These are phyloP conservation scores for baker's yeast (Saccharomyces cerevisiae) DNA, from an alignment of 805 yeast species.

Conservation along the genomic window DNA sequence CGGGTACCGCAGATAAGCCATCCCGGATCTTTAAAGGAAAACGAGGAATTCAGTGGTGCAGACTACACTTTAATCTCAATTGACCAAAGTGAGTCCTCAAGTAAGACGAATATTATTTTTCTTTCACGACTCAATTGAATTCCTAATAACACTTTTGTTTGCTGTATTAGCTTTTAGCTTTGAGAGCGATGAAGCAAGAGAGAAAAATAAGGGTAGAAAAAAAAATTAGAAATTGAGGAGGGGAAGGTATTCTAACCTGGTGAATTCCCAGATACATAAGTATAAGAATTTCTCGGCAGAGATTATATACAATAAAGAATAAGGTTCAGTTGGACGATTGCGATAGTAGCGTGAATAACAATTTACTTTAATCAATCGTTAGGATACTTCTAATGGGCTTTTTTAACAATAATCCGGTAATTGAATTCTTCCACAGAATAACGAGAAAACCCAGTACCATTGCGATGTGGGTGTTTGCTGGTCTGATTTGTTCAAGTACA, in stretches of 20 bases:
- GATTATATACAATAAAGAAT: no score
- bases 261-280: neutral
- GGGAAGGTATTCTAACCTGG: neutral
- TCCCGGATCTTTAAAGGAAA: neutral
- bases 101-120: neutral
- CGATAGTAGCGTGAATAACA: neutral
- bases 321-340: neutral
- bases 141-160: neutral
- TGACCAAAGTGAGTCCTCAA: neutral
- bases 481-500: slow-evolving; percentile 22
- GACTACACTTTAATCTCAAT: neutral
- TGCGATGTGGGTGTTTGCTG: slow-evolving; percentile 29
- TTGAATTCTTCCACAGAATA: slow-evolving; percentile 19
- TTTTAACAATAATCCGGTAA: slow-evolving; percentile 20
- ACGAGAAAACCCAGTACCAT: slow-evolving; percentile 21
- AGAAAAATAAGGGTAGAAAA: neutral
- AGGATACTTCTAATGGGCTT: slow-evolving; percentile 17
- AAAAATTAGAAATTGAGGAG: neutral
- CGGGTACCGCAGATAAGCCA: neutral
- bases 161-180: neutral
- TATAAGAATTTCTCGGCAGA: neutral
- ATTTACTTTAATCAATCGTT: neutral
- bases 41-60: neutral
- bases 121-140: neutral
- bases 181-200: neutral